A percentile compares a stretch with the other conserved stretches of the same genome.
These are phyloP conservation scores for Alternaria gansuensis DNA, from an alignment of 2,329 filamentous ascomycete genomes.

Conservation along the genomic window DNA sequence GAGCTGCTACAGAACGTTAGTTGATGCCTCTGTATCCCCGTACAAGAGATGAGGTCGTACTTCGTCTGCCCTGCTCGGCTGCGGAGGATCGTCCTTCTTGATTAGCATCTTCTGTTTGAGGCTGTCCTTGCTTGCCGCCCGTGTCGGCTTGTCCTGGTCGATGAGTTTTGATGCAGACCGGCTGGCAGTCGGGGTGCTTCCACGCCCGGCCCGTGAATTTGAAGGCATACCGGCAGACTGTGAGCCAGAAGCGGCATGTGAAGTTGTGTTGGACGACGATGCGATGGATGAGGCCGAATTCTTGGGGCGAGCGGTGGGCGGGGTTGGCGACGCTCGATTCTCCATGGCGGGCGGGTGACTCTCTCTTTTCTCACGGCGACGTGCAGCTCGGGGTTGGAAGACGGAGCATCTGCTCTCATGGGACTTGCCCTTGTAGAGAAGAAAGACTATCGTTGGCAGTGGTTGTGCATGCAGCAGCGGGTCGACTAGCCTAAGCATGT, in stretches of 20 bases:
- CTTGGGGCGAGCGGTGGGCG: conserved; percentile 44
- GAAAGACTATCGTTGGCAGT: conserved; percentile 24
- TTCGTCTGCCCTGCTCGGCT: conserved; percentile 50
- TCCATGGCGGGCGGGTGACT: conserved; percentile 40
- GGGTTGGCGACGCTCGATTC: conserved; percentile 44
- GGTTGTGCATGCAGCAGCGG: conserved; percentile 23
- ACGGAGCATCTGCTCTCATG: conserved; percentile 33
- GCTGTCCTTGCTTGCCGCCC: conserved; percentile 52
- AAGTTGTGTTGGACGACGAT: conserved; percentile 39
- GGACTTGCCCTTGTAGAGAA: conserved; percentile 27
- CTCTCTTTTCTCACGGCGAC: conserved; percentile 21
- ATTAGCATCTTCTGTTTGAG: conserved; percentile 50
- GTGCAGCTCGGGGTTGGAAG: conserved; percentile 23
- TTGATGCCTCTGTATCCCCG: background rate
- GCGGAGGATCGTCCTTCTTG: conserved; percentile 46
- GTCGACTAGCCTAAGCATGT: conserved; percentile 19
- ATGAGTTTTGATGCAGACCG: conserved; percentile 42
- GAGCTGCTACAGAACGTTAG: conserved; percentile 51
- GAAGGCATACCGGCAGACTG: conserved; percentile 40
- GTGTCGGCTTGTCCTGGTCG: conserved; percentile 41
- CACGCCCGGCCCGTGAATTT: conserved; percentile 36
- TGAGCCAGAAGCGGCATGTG: conserved; percentile 34
- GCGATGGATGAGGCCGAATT: conserved; percentile 42
- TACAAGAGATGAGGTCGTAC: conserved; percentile 26
- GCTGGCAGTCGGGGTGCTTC: conserved; percentile 40